Percentiles rank a stretch among this genome's conserved stretches.
These are phyloP conservation scores for Astrephomene gubernaculifera DNA, from an alignment of 139 green algal species.

Conservation along the genomic window DNA sequence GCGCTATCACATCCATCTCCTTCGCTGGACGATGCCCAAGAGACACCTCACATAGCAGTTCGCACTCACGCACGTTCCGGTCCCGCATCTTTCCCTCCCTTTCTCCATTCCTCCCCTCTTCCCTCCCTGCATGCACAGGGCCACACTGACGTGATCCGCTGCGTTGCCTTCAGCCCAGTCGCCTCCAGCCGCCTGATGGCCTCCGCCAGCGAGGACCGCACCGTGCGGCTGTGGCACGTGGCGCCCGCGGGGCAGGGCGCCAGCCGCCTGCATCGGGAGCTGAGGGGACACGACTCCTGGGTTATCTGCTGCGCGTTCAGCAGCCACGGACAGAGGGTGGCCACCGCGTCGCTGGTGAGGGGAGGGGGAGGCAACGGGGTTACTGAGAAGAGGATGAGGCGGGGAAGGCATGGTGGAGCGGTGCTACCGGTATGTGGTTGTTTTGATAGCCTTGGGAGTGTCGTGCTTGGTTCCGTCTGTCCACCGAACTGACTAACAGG, in stretches of 20 bases:
- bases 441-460: too few relatives aligned
- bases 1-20: too few relatives aligned
- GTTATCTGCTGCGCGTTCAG: slow-evolving; percentile 25
- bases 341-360: slow-evolving; percentile 15
- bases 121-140: background rate
- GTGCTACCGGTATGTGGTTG: too few relatives aligned
- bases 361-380: too few relatives aligned
- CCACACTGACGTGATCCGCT: slow-evolving; percentile 39
- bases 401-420: too few relatives aligned
- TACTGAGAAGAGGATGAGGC: too few relatives aligned
- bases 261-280: slow-evolving; percentile 33
- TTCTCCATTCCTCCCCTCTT: background rate
- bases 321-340: slow-evolving; percentile 16
- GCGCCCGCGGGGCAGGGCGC: slow-evolving; percentile 16
- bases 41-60: too few relatives aligned
- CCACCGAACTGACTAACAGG: too few relatives aligned
- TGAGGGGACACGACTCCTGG: slow-evolving; percentile 30
- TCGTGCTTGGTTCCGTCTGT: too few relatives aligned
- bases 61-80: too few relatives aligned
- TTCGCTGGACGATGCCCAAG: too few relatives aligned
- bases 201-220: slow-evolving; percentile 28
- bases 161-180: slow-evolving; percentile 32
- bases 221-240: slow-evolving; percentile 34
- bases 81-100: too few relatives aligned
- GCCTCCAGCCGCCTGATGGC: slow-evolving; percentile 13